Conservation (phyloP, 2,329 filamentous ascomycete species). For the Ophiostoma quercus region DNA sequence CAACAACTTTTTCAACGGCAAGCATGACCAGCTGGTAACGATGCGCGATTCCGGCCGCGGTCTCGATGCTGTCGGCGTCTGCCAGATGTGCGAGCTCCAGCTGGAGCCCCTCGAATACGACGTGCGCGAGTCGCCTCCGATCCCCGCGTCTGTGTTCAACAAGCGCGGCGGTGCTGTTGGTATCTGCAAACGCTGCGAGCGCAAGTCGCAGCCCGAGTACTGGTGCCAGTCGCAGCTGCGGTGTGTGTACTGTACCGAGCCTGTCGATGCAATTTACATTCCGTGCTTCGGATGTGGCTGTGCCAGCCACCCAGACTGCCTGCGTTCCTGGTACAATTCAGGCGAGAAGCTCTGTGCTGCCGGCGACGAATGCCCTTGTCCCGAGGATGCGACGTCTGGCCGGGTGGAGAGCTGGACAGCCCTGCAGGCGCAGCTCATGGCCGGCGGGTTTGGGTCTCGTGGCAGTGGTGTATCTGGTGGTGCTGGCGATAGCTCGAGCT, state of each 20-base stretch:
- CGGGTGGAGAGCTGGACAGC: slow-evolving; percentile 59
- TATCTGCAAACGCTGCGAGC: slow-evolving; percentile 48
- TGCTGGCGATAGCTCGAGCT: not conserved
- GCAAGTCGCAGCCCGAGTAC: slow-evolving; percentile 29
- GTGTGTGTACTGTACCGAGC: slow-evolving; percentile 60
- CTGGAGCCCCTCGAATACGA: slow-evolving; percentile 52
- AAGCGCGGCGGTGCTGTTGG: slow-evolving; percentile 40
- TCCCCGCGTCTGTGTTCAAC: slow-evolving; percentile 26
- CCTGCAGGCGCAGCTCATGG: slow-evolving; percentile 41
- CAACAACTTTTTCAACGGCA: slow-evolving; percentile 33
- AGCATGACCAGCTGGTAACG: slow-evolving; percentile 48
- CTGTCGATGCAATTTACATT: slow-evolving; percentile 54
- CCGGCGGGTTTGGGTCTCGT: not conserved
- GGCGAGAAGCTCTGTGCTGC: slow-evolving; percentile 56
- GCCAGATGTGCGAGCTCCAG: slow-evolving; percentile 57
- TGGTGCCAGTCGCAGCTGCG: slow-evolving; percentile 50
- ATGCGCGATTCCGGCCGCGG: slow-evolving; percentile 51
- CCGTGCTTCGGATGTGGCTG: slow-evolving; percentile 61
- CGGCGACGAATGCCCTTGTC: slow-evolving; percentile 60
- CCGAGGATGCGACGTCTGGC: slow-evolving; percentile 51
- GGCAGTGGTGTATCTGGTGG: not conserved
- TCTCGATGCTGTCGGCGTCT: slow-evolving; percentile 59
- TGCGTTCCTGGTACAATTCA: slow-evolving; percentile 54
- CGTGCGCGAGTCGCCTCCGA: slow-evolving; percentile 37
- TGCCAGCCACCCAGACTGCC: slow-evolving; percentile 54